These are phyloP conservation scores for Gloeopeniophorella convolvens DNA, from an alignment of 768 basidiomycete genomes.

Conservation along the genomic window DNA sequence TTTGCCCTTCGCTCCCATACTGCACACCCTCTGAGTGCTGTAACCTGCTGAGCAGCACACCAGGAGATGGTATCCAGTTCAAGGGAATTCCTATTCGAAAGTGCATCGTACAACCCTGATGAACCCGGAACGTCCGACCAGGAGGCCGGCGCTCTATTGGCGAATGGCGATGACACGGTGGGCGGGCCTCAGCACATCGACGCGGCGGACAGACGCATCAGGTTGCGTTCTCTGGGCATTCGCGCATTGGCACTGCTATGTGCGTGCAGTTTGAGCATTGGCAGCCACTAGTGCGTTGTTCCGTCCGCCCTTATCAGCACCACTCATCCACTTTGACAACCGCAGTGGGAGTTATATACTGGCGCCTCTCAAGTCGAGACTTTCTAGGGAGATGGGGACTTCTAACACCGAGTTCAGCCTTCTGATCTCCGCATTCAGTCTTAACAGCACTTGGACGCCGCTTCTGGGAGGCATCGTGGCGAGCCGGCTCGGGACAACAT, in stretches of 20 bases:
- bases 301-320: background rate
- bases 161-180: background rate
- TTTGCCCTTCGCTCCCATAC: no score
- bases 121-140: background rate
- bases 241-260: constrained; percentile 58
- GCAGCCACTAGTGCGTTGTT: constrained; percentile 62
- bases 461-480: constrained; percentile 70
- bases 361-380: constrained; percentile 68
- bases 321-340: background rate
- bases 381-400: constrained; percentile 63
- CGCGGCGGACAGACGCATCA: background rate
- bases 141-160: background rate
- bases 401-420: constrained; percentile 74
- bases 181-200: background rate
- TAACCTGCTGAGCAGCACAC: no score
- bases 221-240: constrained; percentile 37
- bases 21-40: no score
- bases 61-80: background rate
- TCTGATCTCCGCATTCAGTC: constrained; percentile 66
- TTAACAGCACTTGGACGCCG: constrained; percentile 76
- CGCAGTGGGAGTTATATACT: constrained; percentile 65
- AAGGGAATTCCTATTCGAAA: background rate
- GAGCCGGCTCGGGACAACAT: constrained; percentile 63
- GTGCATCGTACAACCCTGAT: background rate
- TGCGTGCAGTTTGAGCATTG: constrained; percentile 67